Conservation (phyloP, 495 filamentous ascomycete genomes). For the Filosporella fistucella region DNA sequence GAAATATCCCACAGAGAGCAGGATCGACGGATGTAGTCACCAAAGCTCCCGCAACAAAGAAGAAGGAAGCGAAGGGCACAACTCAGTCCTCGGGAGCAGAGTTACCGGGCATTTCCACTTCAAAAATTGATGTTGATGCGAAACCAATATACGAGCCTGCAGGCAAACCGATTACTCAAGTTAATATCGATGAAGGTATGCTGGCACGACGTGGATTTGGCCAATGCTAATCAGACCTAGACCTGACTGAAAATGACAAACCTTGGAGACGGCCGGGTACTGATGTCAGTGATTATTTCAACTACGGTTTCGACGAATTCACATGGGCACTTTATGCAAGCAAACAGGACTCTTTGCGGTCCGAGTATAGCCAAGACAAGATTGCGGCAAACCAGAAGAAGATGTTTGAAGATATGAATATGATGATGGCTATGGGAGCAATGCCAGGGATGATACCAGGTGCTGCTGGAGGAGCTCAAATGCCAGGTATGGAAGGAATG, state of each 20-base stretch:
- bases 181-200: constrained; percentile 71
- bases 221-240: constrained; percentile 26
- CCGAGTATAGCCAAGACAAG: constrained; percentile 54
- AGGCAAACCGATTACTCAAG: constrained; percentile 75
- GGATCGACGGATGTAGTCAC: constrained; percentile 42
- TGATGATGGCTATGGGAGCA: constrained; percentile 65
- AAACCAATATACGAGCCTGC: constrained; percentile 70
- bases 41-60: constrained; percentile 39
- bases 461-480: constrained; percentile 36
- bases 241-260: constrained; percentile 80
- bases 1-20: constrained; percentile 62
- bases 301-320: constrained; percentile 99
- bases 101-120: constrained; percentile 58
- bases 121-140: constrained; percentile 78
- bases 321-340: constrained; percentile 94
- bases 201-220: not conserved
- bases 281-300: constrained; percentile 95
- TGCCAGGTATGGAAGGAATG: constrained; percentile 70
- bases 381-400: constrained; percentile 70
- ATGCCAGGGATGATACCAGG: constrained; percentile 62
- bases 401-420: constrained; percentile 84
- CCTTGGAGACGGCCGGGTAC: constrained; percentile 96
- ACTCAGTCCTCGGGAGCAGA: constrained; percentile 29
- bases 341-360: constrained; percentile 75
- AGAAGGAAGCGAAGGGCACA: constrained; percentile 28